phyloP scores from a whole-genome alignment of 1,284 basidiomycete species.

The Apiotrichum gracile region DNA sequence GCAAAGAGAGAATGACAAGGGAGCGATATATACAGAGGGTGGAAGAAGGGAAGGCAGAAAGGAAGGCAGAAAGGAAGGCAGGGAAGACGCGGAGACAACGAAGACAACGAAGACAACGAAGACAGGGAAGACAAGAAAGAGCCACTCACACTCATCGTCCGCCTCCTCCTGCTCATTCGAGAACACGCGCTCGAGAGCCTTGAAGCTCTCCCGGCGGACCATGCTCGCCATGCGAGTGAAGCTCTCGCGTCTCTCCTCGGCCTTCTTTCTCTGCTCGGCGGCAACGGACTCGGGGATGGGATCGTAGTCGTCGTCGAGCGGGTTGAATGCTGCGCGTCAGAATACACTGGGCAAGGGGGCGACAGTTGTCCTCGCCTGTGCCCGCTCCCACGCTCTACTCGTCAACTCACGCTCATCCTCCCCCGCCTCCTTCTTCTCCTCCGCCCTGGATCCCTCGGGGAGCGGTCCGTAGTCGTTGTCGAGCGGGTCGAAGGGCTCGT shows the following conservation, averaged over 20 bases:
- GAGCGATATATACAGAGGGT: too few relatives aligned
- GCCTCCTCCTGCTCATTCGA: not conserved
- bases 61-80: too few relatives aligned
- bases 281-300: not conserved
- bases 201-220: not conserved
- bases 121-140: not conserved
- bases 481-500: not conserved
- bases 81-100: too few relatives aligned
- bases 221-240: not conserved
- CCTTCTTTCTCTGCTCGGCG: not conserved
- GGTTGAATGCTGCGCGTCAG: constrained; percentile 1
- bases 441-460: too few relatives aligned
- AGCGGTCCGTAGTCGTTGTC: not conserved
- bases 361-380: too few relatives aligned
- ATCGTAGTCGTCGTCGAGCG: not conserved
- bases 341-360: too few relatives aligned
- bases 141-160: not conserved
- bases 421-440: too few relatives aligned
- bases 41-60: too few relatives aligned
- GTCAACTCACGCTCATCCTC: too few relatives aligned
- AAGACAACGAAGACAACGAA: too few relatives aligned
- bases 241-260: not conserved
- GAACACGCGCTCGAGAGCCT: not conserved
- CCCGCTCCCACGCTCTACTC: too few relatives aligned
- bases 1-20: too few relatives aligned